These are phyloP conservation scores for Blastobotrys illinoisensis DNA, from an alignment of 1,139 yeast genomes.

Conservation along the genomic window DNA sequence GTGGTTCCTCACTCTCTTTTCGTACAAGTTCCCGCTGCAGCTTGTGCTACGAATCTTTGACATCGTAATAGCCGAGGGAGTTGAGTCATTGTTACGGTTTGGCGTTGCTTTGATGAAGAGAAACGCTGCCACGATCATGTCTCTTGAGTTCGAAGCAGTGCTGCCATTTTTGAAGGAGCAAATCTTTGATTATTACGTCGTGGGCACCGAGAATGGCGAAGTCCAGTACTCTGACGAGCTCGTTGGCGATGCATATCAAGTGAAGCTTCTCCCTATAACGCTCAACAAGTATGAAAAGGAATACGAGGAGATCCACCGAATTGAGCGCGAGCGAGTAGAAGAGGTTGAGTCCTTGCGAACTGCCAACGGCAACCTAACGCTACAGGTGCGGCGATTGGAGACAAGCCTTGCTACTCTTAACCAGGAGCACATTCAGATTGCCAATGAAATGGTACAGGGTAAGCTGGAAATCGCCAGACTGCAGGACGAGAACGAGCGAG, in stretches of 20 bases:
- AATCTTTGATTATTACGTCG: conserved; percentile 64
- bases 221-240: conserved; percentile 56
- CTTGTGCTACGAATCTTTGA: conserved; percentile 81
- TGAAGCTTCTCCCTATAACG: conserved; percentile 66
- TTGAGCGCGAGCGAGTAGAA: conserved; percentile 61
- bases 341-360: conserved; percentile 63
- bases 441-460: conserved; percentile 66
- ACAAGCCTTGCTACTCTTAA: conserved; percentile 61
- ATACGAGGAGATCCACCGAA: conserved; percentile 62
- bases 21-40: conserved; percentile 84
- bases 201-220: conserved; percentile 20
- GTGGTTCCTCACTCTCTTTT: conserved; percentile 92
- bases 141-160: conserved; percentile 67
- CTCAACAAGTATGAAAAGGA: conserved; percentile 67
- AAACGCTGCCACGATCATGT: conserved; percentile 54
- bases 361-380: conserved; percentile 66
- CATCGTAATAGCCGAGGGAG: conserved; percentile 80
- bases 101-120: conserved; percentile 70
- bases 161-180: conserved; percentile 72
- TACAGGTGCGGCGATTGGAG: conserved; percentile 71
- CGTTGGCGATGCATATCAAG: conserved; percentile 71
- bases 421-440: conserved; percentile 72
- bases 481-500: conserved; percentile 55
- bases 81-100: conserved; percentile 75
- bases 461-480: conserved; percentile 61